phyloP scores from a whole-genome alignment of 2,329 filamentous ascomycete genomes.

The Didymella sp. region DNA sequence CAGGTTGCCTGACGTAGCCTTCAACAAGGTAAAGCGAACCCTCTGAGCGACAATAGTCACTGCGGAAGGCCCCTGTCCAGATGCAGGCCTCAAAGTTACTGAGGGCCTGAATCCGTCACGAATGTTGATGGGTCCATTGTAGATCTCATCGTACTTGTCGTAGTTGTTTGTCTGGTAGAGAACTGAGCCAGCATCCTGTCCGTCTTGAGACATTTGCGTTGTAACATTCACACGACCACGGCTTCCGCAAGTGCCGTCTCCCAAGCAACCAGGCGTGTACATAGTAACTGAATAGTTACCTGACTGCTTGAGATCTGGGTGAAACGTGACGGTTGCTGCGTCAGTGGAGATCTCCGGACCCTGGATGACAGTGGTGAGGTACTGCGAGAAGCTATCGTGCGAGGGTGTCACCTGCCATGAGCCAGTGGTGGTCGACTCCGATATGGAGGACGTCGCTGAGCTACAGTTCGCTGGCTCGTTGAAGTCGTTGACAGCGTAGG shows the following conservation, averaged over 20 bases:
- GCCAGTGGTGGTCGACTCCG: constrained; percentile 70
- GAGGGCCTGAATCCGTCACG: constrained; percentile 78
- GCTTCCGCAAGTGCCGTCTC: constrained; percentile 76
- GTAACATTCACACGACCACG: constrained; percentile 86
- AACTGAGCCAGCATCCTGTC: constrained; percentile 61
- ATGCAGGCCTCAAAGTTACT: constrained; percentile 76
- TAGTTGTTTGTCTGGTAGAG: constrained; percentile 93
- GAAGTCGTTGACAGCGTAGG: constrained; percentile 85
- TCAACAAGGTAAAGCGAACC: constrained; percentile 77
- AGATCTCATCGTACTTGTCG: constrained; percentile 96
- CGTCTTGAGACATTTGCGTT: constrained; percentile 65
- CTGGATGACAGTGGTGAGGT: constrained; percentile 72
- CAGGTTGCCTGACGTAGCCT: constrained; percentile 77
- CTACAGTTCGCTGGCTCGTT: constrained; percentile 85
- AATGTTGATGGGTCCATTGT: constrained; percentile 82
- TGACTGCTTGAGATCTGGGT: constrained; percentile 83
- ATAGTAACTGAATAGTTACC: constrained; percentile 92
- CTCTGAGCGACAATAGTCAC: constrained; percentile 89
- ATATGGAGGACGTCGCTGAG: constrained; percentile 63
- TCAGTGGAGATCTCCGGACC: constrained; percentile 62
- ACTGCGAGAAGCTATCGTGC: constrained; percentile 73
- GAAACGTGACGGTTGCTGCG: constrained; percentile 75
- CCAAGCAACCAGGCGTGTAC: constrained; percentile 88
- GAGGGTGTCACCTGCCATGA: constrained; percentile 76
- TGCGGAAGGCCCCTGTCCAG: constrained; percentile 62